Evolutionary conservation across 345 rosid species (phyloP), one percentile per base, ranked within the genome.

Genomic region (Populus ilicifolia): DNA sequence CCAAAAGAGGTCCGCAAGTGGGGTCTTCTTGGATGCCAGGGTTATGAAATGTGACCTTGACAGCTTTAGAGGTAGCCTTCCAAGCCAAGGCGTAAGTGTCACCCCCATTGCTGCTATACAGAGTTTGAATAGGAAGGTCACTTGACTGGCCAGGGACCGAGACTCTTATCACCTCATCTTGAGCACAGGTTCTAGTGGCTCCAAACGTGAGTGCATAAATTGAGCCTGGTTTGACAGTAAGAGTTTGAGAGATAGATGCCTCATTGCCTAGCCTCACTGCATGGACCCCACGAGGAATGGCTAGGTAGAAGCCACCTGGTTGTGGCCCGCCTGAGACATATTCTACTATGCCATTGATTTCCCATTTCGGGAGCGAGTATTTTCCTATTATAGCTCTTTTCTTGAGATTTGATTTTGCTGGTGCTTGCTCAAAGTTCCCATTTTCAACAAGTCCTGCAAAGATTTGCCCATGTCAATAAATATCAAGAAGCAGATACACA

Each of bases 11-110:
- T 0, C 98, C 98, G 74, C 97, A 92, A 39, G 95, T 2, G 66
- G 92, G 89, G 33, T 89, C 93, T 61, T 94, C 98, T 81, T 94
- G 98, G 63, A 91, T 52, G 8, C 98, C 97, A 36, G 92, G 91
- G 59, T 94, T 94, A 72, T 92, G 90, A 79, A 94, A 92, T 8
- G 87, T 88, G 77, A 94, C 68, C 87, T 74, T 90, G 12, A 85
- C 88, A 77, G 79, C 76, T n/a, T 80, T 75, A 29, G 96, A 74
- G 5, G 39, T 44, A 9, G 96, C 95, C 67, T 48, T 84, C 67
- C 93, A 94, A 20, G 94, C 95, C 88, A 89, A 80, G 7, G 94
- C 91, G 27, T 92, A 88, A 14, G 97, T 90, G 81, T 92, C 97
- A 2, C 97, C 97, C 5, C 94, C 98, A 12, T 92, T 44, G 17